phyloP scores from a whole-genome alignment of 495 filamentous ascomycete genomes.

The Monascus purpureus region DNA sequence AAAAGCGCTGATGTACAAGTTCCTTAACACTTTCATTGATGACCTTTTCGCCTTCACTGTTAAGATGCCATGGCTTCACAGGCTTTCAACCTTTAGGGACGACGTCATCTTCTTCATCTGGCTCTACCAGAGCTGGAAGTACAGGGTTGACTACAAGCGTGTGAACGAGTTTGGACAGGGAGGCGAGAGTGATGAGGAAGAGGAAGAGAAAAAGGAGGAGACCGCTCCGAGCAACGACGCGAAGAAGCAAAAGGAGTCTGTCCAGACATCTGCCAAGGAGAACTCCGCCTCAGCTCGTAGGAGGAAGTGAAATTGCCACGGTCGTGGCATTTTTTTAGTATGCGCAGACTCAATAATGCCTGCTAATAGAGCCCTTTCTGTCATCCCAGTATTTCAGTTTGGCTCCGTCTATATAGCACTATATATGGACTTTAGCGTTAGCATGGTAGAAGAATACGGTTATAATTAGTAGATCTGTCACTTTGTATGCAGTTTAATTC shows the following conservation, averaged over 20 bases:
- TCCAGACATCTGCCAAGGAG: slow-evolving; percentile 21
- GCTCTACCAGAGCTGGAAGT: slow-evolving; percentile 87
- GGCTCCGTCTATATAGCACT: too few relatives aligned
- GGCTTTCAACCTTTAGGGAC: slow-evolving; percentile 86
- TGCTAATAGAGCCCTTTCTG: too few relatives aligned
- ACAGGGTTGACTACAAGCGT: slow-evolving; percentile 81
- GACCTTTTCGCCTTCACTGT: slow-evolving; percentile 96
- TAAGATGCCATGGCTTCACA: slow-evolving; percentile 94
- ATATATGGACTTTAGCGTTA: too few relatives aligned
- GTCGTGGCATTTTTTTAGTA: too few relatives aligned
- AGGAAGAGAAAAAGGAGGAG: slow-evolving; percentile 33
- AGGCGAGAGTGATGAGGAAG: slow-evolving; percentile 66
- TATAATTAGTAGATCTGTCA: too few relatives aligned
- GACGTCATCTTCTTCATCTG: slow-evolving; percentile 98
- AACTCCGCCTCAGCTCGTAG: slow-evolving; percentile 21
- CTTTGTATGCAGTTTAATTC: too few relatives aligned
- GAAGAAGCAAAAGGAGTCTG: slow-evolving; percentile 18
- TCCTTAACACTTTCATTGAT: slow-evolving; percentile 69
- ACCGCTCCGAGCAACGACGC: slow-evolving; percentile 20
- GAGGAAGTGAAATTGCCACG: slow-evolving; percentile 32
- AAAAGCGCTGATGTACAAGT: slow-evolving; percentile 95
- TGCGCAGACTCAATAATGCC: too few relatives aligned
- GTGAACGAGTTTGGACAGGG: slow-evolving; percentile 98
- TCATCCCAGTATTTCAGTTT: too few relatives aligned
- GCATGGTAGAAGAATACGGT: too few relatives aligned